These are phyloP conservation scores for Melanopsichium pennsylvanicum DNA, from an alignment of 1,284 basidiomycete genomes.

Conservation along the genomic window DNA sequence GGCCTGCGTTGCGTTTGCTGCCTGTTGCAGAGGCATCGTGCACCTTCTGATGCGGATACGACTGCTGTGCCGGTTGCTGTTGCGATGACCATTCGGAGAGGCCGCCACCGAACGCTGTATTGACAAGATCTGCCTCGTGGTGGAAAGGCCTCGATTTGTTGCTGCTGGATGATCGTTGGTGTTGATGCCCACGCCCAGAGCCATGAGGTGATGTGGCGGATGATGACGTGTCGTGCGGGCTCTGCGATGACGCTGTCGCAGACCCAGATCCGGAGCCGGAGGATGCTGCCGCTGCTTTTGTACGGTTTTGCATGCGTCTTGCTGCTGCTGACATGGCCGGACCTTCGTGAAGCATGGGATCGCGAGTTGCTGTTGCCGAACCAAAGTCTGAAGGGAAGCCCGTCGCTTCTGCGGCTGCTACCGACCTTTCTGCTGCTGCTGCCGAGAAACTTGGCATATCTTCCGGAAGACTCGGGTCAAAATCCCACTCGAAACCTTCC, in stretches of 20 bases:
- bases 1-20: slow-evolving; percentile 39
- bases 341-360: slow-evolving; percentile 32
- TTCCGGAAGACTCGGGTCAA: slow-evolving; percentile 55
- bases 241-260: slow-evolving; percentile 41
- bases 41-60: slow-evolving; percentile 18
- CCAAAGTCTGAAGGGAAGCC: slow-evolving; percentile 32
- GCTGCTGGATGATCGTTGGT: slow-evolving; percentile 29
- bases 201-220: slow-evolving; percentile 44
- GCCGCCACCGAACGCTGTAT: slow-evolving; percentile 37
- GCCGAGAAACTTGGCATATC: slow-evolving; percentile 60
- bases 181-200: slow-evolving; percentile 22
- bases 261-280: slow-evolving; percentile 45
- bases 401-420: slow-evolving; percentile 32
- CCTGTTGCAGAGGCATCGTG: slow-evolving; percentile 31
- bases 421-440: slow-evolving; percentile 42
- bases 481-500: slow-evolving; percentile 60
- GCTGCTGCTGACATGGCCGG: slow-evolving; percentile 28
- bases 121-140: slow-evolving; percentile 43
- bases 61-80: slow-evolving; percentile 9
- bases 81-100: slow-evolving; percentile 35
- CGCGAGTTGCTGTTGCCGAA: slow-evolving; percentile 15
- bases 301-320: slow-evolving; percentile 28
- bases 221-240: slow-evolving; percentile 45
- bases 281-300: slow-evolving; percentile 20
- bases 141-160: slow-evolving; percentile 32